Percentiles rank a stretch among this genome's conserved stretches.
Conservation (phyloP, 1,284 basidiomycete species). For the Papiliotrema terrestris region DNA sequence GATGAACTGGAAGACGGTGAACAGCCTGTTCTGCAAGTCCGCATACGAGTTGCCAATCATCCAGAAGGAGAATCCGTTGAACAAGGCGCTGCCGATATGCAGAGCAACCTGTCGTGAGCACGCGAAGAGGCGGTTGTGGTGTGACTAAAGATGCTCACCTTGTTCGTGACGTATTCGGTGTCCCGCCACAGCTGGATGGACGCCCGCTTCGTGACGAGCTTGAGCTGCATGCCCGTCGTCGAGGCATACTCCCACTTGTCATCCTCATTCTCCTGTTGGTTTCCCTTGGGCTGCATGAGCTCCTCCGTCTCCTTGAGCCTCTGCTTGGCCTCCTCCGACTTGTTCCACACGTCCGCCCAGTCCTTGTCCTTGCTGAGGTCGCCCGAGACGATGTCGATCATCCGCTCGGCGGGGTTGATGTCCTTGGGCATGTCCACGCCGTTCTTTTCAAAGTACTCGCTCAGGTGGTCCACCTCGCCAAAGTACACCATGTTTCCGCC, state of each 20-base stretch:
- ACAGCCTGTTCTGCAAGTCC: slow-evolving; percentile 33
- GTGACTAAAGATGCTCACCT: slow-evolving; percentile 16
- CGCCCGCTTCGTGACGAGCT: slow-evolving; percentile 35
- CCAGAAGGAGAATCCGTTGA: slow-evolving; percentile 45
- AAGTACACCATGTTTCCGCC: slow-evolving; percentile 51
- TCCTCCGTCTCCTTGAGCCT: slow-evolving; percentile 49
- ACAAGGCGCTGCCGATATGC: slow-evolving; percentile 28
- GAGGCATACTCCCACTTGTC: slow-evolving; percentile 40
- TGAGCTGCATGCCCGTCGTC: slow-evolving; percentile 31
- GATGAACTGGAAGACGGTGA: slow-evolving; percentile 45
- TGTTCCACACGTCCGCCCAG: slow-evolving; percentile 69
- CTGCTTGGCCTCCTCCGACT: slow-evolving; percentile 47
- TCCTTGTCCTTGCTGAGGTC: slow-evolving; percentile 52
- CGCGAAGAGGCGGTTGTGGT: no score
- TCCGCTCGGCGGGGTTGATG: slow-evolving; percentile 54
- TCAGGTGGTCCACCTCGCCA: slow-evolving; percentile 51
- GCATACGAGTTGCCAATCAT: slow-evolving; percentile 31
- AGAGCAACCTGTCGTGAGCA: slow-evolving; percentile 7
- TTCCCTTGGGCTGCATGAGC: slow-evolving; percentile 27
- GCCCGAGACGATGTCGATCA: slow-evolving; percentile 47
- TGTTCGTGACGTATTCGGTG: slow-evolving; percentile 45
- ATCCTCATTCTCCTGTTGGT: slow-evolving; percentile 11
- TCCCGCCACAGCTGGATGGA: slow-evolving; percentile 39
- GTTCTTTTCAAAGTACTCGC: slow-evolving; percentile 52
- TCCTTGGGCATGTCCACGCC: slow-evolving; percentile 48